Conservation (phyloP, 2,329 filamentous ascomycete genomes). For the Cordyceps farinosa region DNA sequence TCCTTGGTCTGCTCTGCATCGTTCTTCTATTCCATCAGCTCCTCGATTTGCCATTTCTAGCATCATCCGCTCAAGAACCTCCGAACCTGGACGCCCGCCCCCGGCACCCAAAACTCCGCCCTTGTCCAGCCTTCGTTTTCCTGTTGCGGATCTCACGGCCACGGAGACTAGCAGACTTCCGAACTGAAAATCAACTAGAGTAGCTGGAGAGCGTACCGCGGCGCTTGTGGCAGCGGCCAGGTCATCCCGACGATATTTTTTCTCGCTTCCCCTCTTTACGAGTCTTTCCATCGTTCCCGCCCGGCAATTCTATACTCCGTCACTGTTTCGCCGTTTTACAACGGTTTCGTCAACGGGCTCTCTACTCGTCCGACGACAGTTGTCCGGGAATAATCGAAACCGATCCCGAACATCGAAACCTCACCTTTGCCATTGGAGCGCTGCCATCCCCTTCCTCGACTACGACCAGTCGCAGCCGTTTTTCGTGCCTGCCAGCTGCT, state of each 20-base stretch:
- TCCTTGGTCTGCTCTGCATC: not conserved
- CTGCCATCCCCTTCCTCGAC: not conserved
- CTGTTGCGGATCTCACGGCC: conserved; percentile 9
- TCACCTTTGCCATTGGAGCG: conserved; percentile 1
- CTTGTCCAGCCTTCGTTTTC: conserved; percentile 1
- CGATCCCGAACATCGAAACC: not conserved
- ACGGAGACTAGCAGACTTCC: conserved; percentile 13
- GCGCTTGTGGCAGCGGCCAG: conserved; percentile 3
- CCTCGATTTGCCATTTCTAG: not conserved
- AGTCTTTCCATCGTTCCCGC: not conserved
- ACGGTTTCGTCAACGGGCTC: not conserved
- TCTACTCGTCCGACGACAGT: not conserved
- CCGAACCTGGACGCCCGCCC: not conserved
- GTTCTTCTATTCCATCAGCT: not conserved
- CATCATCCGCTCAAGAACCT: not conserved
- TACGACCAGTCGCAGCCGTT: not conserved
- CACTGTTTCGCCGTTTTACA: not conserved
- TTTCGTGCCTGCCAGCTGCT: not conserved
- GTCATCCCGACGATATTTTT: not conserved
- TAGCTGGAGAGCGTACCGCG: conserved; percentile 3
- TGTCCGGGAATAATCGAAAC: not conserved
- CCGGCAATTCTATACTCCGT: not conserved
- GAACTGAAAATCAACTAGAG: conserved; percentile 3
- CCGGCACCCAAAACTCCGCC: not conserved
- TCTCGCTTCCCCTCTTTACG: not conserved